Conservation (phyloP, 1,139 yeast species). For the Pichia inconspicua region DNA sequence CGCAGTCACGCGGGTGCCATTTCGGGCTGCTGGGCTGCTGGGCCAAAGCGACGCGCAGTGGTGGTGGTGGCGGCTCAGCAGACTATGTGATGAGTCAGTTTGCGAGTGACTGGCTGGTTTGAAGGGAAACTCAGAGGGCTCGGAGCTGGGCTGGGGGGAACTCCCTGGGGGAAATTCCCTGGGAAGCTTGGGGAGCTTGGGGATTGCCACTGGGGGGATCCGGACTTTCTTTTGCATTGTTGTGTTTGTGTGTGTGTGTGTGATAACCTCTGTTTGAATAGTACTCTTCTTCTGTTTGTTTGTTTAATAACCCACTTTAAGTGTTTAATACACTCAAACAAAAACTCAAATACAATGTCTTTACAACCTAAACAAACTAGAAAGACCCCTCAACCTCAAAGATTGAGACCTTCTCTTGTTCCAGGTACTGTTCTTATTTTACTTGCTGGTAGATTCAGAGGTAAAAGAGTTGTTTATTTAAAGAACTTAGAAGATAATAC, state of each 20-base stretch:
- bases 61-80: neutral
- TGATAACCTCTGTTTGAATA: neutral
- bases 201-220: neutral
- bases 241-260: neutral
- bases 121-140: too few relatives aligned
- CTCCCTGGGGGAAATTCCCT: neutral
- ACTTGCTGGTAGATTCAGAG: slow-evolving; percentile 99
- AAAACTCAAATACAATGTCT: neutral
- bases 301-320: neutral
- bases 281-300: too few relatives aligned
- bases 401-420: slow-evolving; percentile 88
- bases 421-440: slow-evolving; percentile 98
- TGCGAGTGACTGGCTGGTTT: too few relatives aligned
- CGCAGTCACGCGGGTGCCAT: neutral
- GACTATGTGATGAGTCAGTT: neutral
- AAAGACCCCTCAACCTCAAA: slow-evolving; percentile 92
- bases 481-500: slow-evolving; percentile 98
- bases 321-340: neutral
- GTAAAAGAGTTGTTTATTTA: slow-evolving; percentile 98
- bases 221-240: neutral
- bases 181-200: neutral
- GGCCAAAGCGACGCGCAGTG: too few relatives aligned
- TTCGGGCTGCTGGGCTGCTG: too few relatives aligned
- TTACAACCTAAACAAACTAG: slow-evolving; percentile 62
- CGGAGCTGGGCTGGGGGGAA: neutral